Conservation (phyloP, 2,329 filamentous ascomycete species). For the Trichoderma arundinaceum region DNA sequence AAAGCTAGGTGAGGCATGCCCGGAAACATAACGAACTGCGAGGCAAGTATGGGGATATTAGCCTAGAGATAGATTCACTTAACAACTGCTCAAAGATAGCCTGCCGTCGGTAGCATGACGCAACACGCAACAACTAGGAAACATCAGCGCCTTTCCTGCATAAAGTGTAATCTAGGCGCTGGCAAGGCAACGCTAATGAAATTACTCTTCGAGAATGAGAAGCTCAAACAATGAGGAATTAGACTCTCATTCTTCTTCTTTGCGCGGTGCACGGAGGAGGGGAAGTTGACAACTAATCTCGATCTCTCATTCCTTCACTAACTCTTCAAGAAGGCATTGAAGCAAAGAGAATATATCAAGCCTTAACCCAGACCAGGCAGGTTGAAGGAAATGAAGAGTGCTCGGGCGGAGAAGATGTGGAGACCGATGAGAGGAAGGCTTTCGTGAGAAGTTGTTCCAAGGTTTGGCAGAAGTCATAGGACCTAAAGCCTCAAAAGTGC, state of each 20-base stretch:
- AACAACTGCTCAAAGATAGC: too few relatives aligned
- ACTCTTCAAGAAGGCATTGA: constrained; percentile 42
- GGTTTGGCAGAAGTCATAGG: constrained; percentile 49
- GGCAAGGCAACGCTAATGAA: constrained; percentile 23
- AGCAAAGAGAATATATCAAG: too few relatives aligned
- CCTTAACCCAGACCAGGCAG: too few relatives aligned
- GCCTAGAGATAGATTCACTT: too few relatives aligned
- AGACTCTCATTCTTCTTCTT: constrained; percentile 55
- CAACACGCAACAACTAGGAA: background rate
- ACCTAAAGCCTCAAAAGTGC: constrained; percentile 41
- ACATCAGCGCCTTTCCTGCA: constrained; percentile 5
- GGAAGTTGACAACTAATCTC: constrained; percentile 54
- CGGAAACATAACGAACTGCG: constrained; percentile 20
- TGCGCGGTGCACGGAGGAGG: constrained; percentile 50
- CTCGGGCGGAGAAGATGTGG: constrained; percentile 33
- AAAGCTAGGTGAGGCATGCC: constrained; percentile 26
- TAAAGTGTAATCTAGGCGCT: constrained; percentile 1
- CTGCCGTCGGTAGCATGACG: too few relatives aligned
- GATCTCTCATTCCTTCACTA: constrained; percentile 57
- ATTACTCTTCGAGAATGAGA: background rate
- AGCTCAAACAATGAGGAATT: background rate
- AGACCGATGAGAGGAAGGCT: constrained; percentile 34
- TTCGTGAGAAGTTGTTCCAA: constrained; percentile 50
- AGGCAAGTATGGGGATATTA: constrained; percentile 32
- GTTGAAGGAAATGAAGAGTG: too few relatives aligned